Base-by-base conservation (phyloP, 2,329 filamentous ascomycete genomes). In the Macroventuria anomochaeta region DNA sequence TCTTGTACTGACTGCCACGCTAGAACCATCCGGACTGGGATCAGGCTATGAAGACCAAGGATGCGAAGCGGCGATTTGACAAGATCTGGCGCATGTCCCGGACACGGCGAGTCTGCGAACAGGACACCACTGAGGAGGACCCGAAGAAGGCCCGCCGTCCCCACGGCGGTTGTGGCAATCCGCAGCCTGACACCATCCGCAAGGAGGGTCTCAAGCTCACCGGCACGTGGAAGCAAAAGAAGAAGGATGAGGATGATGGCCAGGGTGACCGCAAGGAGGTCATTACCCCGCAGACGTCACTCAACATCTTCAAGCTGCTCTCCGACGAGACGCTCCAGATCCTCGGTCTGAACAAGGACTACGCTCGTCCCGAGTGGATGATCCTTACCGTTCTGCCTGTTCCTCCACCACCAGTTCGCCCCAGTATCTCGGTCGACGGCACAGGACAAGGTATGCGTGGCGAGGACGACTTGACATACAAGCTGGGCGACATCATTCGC, bases 381-480 rank as follows among this genome's bases (percentile, higher is more conserved):
- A 85, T 99, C 57, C 81, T 99, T 58, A 96, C 92, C 0, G 93
- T 97, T 42, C 83, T 99, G 39, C 93, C 95, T 5, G 96, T 99
- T 0, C 95, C 95, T 1, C 95, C 95, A 2, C 95, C 95, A 40
- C 93, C 95, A 3, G 96, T 99, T 31, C 89, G 95, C 48, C 95
- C 95, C 5, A 97, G 92, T 82, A 96, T 99, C 66, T 96, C 93
- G 18, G 93, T 97, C 80, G 96, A 97, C 70, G 93, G 95, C 46
- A 96, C 91, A 36, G 90, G 91, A 46, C 90, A 91, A 62, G 95
- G 95, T 59, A 88, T 93, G 81, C 89, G 95, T 59, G 95, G 95
- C 72, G 95, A 99, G 78, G 95, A 99, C 75, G 96, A 99, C 82
- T 84, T 99, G 83, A 99, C 95, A 0, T 99, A 97, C 84, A 99